These are phyloP conservation scores for Coemansia sp. DNA, from an alignment of 192 early-diverging fungal species.

Conservation along the genomic window DNA sequence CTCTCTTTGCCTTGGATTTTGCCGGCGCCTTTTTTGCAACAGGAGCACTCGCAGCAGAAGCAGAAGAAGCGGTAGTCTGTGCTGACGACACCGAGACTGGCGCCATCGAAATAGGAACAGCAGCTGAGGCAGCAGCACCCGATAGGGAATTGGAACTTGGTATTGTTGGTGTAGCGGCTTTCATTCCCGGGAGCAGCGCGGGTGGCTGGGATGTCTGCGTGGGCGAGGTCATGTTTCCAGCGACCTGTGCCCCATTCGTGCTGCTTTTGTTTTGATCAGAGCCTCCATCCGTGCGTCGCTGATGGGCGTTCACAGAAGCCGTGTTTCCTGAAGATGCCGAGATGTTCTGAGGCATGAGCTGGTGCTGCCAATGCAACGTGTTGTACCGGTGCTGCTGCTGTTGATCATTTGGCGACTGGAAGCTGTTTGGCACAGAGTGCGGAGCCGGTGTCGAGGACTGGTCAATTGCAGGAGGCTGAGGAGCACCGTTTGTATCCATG, in stretches of 20 bases:
- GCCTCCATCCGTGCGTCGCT: slow-evolving; percentile 3
- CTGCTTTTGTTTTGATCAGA: not conserved
- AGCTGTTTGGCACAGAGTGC: not conserved
- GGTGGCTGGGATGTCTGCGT: slow-evolving; percentile 3
- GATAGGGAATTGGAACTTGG: not conserved
- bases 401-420: not conserved
- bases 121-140: not conserved
- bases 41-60: slow-evolving; percentile 7
- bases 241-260: not conserved
- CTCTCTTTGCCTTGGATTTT: slow-evolving; percentile 29
- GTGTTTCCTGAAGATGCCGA: not conserved
- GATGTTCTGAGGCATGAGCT: slow-evolving; percentile 7
- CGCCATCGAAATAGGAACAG: not conserved
- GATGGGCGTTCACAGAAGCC: not conserved
- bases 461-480: not conserved
- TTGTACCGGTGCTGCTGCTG: not conserved
- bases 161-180: not conserved
- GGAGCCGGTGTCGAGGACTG: not conserved
- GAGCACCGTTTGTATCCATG: not conserved
- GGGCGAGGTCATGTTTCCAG: not conserved
- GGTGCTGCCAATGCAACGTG: slow-evolving; percentile 2
- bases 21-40: slow-evolving; percentile 22
- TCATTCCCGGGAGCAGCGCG: not conserved
- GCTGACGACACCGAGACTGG: not conserved
- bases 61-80: slow-evolving; percentile 1